Evolutionary conservation across 768 basidiomycete species (phyloP).

Genomic region (Podaxis mareebaensis): DNA sequence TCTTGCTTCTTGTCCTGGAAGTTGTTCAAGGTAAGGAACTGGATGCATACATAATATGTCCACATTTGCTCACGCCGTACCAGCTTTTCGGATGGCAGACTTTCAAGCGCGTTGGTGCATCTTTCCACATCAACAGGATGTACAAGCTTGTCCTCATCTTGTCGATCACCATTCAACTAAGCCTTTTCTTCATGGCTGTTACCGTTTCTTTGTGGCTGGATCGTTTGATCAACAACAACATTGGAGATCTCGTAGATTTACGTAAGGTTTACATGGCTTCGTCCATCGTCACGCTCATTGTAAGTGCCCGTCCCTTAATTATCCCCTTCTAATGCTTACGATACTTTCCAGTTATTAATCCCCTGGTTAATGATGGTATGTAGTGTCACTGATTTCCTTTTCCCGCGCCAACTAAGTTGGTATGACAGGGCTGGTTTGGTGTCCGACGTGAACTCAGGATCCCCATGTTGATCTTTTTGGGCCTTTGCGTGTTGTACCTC

Average conservation of each 20-base stretch:
- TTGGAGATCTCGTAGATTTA: constrained; percentile 51
- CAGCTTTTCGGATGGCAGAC: constrained; percentile 78
- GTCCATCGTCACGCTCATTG: constrained; percentile 56
- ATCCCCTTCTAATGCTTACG: constrained; percentile 8
- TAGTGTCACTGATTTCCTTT: constrained; percentile 6
- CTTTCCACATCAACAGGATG: constrained; percentile 66
- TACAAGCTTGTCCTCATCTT: constrained; percentile 73
- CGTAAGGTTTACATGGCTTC: constrained; percentile 53
- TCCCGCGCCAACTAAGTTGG: constrained; percentile 7
- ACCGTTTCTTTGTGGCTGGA: constrained; percentile 78
- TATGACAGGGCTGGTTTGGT: constrained; percentile 68
- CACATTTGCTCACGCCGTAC: constrained; percentile 34
- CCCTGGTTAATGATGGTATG: constrained; percentile 69
- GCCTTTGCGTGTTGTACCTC: constrained; percentile 60
- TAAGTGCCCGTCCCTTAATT: constrained; percentile 37
- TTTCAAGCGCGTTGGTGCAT: constrained; percentile 84
- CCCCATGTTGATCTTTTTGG: constrained; percentile 64
- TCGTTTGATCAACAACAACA: constrained; percentile 66
- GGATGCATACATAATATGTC: background rate
- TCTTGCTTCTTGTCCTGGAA: constrained; percentile 72
- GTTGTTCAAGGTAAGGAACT: constrained; percentile 59
- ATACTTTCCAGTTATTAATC: constrained; percentile 33
- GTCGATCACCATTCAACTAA: constrained; percentile 75
- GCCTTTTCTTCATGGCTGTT: constrained; percentile 72
- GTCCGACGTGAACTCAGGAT: constrained; percentile 64